Base-by-base conservation (phyloP, 2,329 filamentous ascomycete genomes). In the Teratosphaeria viscida region DNA sequence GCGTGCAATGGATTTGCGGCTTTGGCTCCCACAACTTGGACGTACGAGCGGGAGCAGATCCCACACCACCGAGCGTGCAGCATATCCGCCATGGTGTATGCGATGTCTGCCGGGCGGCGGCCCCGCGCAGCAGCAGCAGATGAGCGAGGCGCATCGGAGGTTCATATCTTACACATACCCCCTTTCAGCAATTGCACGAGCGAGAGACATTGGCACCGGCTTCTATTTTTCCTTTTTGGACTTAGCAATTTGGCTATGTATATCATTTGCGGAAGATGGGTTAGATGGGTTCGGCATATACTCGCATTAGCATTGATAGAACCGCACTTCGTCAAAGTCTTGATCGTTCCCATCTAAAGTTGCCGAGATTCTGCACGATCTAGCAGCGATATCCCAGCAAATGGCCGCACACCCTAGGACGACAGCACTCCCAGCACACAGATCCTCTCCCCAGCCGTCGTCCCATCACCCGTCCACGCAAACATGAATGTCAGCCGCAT, bases 401-500 rank as follows among this genome's bases (percentile, higher is more conserved):
- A 14, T n/a, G 12, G 37, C 37, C 12, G 16, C 37, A 43, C 37
- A n/a, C 37, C 23, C 19, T 23, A 49, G 10, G 43, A 49, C 6
- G 43, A 49, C 43, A 49, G 43, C 35, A 77, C 74, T 11, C 76
- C 75, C 54, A 81, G 65, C n/a, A 72, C 65, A 60, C 70, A 72
- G 16, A 72, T 66, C 52, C 70, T 60, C 5, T 68, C 69, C 23
- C 69, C 70, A 43, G 68, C 68, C 37, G 64, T 66, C 52, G 61
- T 67, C 58, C 68, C 68, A 52, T 71, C 66, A 3, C 67, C 68
- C 19, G 74, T 75, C 79, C 82, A 81, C 1, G 80, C 83, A 66
- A 86, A 83, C 5, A 79, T 75, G 64, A 85, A 63, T 16, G 78
- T 82, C 8, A 83, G 65, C 16, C 82, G 75, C 55, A 81, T 69